A percentile compares a stretch with the other conserved stretches of the same genome.
Conservation (phyloP, 441 rosid species). For the Adansonia rubrostipa region DNA sequence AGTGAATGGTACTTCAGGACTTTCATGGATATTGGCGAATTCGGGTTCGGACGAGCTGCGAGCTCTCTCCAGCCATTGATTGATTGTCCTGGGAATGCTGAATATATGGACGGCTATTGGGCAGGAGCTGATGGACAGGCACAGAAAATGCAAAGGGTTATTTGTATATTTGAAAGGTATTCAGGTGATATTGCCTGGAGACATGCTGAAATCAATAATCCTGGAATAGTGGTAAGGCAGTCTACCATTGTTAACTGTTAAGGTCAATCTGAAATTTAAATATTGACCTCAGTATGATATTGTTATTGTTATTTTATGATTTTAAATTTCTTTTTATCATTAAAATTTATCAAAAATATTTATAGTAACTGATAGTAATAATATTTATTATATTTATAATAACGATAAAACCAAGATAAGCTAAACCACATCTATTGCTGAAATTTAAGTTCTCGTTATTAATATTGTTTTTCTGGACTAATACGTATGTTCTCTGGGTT, state of each 20-base stretch:
- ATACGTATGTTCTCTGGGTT: background rate
- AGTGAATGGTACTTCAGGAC: slow-evolving; percentile 81
- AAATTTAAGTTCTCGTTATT: no score
- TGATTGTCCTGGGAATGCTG: slow-evolving; percentile 70
- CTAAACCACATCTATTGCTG: no score
- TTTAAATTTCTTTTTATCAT: no score
- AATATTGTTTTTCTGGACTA: background rate
- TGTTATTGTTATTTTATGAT: no score
- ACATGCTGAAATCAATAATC: slow-evolving; percentile 78
- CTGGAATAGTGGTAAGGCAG: slow-evolving; percentile 67
- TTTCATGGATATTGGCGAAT: slow-evolving; percentile 80
- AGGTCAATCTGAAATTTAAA: background rate
- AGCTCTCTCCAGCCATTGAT: slow-evolving; percentile 52
- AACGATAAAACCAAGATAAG: no score
- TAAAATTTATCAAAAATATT: no score
- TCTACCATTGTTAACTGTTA: background rate
- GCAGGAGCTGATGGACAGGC: slow-evolving; percentile 68
- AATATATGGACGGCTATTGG: slow-evolving; percentile 57
- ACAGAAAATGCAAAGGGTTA: slow-evolving; percentile 50
- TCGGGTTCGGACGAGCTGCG: slow-evolving; percentile 72
- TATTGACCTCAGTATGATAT: no score
- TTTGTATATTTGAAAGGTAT: slow-evolving; percentile 70
- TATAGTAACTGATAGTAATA: background rate
- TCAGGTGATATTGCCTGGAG: slow-evolving; percentile 65
- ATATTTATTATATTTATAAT: background rate